Conservation (phyloP, 768 basidiomycete genomes). For the Podaxis mareebaensis region DNA sequence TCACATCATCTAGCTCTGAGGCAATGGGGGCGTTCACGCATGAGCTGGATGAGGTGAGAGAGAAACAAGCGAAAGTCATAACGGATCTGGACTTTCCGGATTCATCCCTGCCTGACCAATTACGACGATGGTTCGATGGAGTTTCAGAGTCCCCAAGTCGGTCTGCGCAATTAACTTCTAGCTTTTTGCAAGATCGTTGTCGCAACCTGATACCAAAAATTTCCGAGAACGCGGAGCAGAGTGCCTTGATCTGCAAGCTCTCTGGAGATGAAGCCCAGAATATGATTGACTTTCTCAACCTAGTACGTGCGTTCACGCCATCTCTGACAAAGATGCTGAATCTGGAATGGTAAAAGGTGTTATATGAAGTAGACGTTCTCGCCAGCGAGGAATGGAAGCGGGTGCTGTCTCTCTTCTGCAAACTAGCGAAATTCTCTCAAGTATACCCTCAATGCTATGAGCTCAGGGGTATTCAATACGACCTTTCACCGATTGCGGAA, state of each 20-base stretch:
- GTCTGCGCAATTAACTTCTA: background rate
- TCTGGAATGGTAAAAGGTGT: background rate
- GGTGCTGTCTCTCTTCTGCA: background rate
- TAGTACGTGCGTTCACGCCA: background rate
- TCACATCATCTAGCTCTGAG: background rate
- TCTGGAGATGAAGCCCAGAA: background rate
- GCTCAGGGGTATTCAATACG: background rate
- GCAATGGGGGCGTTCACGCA: background rate
- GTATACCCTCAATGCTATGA: background rate
- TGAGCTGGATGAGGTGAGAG: background rate
- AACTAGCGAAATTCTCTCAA: background rate
- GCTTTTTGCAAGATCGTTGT: background rate
- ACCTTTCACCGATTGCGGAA: background rate
- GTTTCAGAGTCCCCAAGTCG: background rate
- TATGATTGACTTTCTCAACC: background rate
- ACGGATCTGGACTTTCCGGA: background rate
- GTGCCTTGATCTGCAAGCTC: background rate
- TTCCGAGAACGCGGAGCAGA: background rate
- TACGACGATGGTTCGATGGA: background rate
- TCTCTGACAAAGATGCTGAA: background rate
- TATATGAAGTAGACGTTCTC: background rate
- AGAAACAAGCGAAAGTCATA: background rate
- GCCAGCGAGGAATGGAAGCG: background rate
- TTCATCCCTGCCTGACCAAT: background rate
- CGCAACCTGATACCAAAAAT: background rate